Base-by-base conservation (phyloP, 1,284 basidiomycete genomes). In the Amylostereum chailletii region DNA sequence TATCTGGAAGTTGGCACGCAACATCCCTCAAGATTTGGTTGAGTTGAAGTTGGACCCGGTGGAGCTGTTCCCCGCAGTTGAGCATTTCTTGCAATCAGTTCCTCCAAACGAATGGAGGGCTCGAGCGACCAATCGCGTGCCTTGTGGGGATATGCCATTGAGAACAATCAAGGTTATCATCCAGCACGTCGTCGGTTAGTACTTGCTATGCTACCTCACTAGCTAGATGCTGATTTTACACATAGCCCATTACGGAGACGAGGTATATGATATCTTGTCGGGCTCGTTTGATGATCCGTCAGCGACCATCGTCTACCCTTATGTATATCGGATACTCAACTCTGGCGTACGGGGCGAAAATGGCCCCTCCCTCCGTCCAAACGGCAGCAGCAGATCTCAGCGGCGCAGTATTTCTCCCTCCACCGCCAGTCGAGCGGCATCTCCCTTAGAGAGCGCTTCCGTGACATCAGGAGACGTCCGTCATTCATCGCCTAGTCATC, bases 121-220 rank as follows among this genome's bases (percentile, higher is more conserved):
- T 19, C 75, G 96, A 52, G 90, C 92, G 2, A 86, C 85, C 3
- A 92, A 92, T 61, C 88, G 88, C 54, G 81, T 98, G 0, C 93
- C 95, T 2, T 87, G 96, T 59, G 94, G 92, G 39, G 96, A 99
- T 62, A 90, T 99, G 90, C 96, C 96, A 2, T 68, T 99, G 57
- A 78, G 95, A 51, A 99, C 96, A 1, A 89, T 98, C 66, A 99
- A 99, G 72, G 94, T 95, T 31, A 91, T 98, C 57, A 89, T 97
- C 37, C 94, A 98, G 67, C 92, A 95, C 63, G 80, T 96, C 51
- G 90, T 96, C 57, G 86, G 91, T 93, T 58, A 71, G 91, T 79
- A 11, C 8, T 10, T 48, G 26, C 51, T 56, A 39, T 19, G 19
- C 19, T 19, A 19, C 19, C 19, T 19, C 19, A 19, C 19, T 19